Evolutionary conservation across 2,329 filamentous ascomycete genomes (phyloP), one percentile per base, ranked within the genome.

Genomic region (Neonectria ditissima): DNA sequence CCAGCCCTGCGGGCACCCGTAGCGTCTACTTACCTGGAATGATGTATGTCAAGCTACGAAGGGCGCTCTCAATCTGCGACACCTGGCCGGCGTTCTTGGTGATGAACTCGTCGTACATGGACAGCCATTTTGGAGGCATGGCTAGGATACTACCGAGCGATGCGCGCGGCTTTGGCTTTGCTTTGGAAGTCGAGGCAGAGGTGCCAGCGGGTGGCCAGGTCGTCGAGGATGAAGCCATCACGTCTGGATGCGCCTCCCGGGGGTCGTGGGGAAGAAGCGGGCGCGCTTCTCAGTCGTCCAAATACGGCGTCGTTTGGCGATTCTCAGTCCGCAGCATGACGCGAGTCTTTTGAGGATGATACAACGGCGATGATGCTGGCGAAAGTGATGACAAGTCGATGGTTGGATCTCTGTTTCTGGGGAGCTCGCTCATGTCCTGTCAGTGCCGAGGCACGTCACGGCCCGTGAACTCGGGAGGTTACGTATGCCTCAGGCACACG

Each of bases 11-110:
- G 48, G 41, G 41, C 18, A 47, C n/a, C 13, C n/a, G 26, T 24
- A 43, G 16, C 39, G 5, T 47, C 4, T 22, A 56, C 76, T 60
- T 77, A 89, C 92, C 94, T 62, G 95, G 96, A 53, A 98, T 96
- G 69, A 99, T 94, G 78, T 99, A 99, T 51, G 95, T 97, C 69
- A 99, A 82, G 28, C 94, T 97, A 41, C 96, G 89, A 75, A 99
- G 82, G 14, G 94, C 93, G 67, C 93, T 97, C 82, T 99, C 96
- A 67, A 99, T 95, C 82, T 97, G 94, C 53, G 93, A 93, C 56
- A 99, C 94, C 63, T 97, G 93, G 75, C 93, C 91, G 65, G 94
- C 90, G 78, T 99, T 99, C 81, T 95, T 96, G 66, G 92, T 92
- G 82, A 99, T 95, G 81, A 98, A 97, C 69, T 96, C 91, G 74